These are phyloP conservation scores for Erodium texanum DNA, from an alignment of 441 rosid species.

Conservation along the genomic window DNA sequence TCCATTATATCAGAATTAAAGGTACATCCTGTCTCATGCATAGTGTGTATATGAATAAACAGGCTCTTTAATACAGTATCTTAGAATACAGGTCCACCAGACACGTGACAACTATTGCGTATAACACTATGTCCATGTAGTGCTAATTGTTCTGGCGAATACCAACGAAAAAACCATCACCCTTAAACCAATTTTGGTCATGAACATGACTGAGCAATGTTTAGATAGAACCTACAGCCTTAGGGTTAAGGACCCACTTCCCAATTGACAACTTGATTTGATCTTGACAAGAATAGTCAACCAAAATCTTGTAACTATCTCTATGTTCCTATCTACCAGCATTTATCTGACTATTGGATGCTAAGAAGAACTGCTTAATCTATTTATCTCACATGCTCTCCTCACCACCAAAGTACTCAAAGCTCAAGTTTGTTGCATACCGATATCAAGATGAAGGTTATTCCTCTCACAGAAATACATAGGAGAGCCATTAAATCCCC, in stretches of 20 bases:
- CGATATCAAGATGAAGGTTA: conserved; percentile 46
- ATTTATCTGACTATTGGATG: conserved; percentile 23
- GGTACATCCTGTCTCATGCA: conserved; percentile 1
- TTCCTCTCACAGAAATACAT: neutral
- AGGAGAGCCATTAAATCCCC: neutral
- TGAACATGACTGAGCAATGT: neutral
- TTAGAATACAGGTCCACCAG: neutral
- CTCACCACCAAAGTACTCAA: conserved; percentile 10
- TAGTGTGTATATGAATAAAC: neutral
- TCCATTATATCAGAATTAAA: neutral
- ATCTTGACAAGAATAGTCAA: conserved; percentile 33
- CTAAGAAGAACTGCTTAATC: conserved; percentile 18
- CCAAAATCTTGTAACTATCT: conserved; percentile 49
- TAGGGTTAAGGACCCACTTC: conserved; percentile 36
- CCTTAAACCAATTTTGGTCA: conserved; percentile 2
- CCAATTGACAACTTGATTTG: conserved; percentile 38
- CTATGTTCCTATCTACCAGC: conserved; percentile 44
- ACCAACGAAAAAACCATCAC: conserved; percentile 3
- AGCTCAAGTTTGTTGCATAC: conserved; percentile 13
- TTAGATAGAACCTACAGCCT: neutral
- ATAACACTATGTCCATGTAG: neutral
- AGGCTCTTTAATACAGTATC: neutral
- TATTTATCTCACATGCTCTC: conserved; percentile 16
- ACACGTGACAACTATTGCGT: neutral
- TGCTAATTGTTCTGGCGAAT: neutral